phyloP scores from a whole-genome alignment of 2,329 filamentous ascomycete genomes.

The Elsinoe australis region DNA sequence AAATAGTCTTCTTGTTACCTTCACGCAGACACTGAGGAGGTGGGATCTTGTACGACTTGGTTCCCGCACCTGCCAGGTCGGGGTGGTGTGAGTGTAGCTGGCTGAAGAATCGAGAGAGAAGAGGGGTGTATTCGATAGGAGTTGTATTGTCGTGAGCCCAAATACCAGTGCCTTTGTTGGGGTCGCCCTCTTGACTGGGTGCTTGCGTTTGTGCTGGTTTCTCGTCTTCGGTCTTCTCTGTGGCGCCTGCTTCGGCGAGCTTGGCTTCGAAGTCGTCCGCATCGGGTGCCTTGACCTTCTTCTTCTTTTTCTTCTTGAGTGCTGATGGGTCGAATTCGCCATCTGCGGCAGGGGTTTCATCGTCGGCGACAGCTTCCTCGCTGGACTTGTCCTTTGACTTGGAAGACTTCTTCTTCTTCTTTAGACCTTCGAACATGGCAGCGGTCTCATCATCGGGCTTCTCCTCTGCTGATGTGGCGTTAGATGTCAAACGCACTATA shows the following conservation, averaged over 20 bases:
- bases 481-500: constrained; percentile 20
- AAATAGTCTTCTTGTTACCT: constrained; percentile 99
- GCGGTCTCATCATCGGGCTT: constrained; percentile 38
- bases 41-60: constrained; percentile 97
- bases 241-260: constrained; percentile 52
- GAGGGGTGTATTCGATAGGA: constrained; percentile 72
- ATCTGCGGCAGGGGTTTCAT: constrained; percentile 46
- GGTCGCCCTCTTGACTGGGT: constrained; percentile 59
- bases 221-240: constrained; percentile 50
- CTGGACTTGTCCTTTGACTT: constrained; percentile 52
- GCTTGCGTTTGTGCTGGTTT: constrained; percentile 29
- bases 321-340: constrained; percentile 56
- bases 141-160: constrained; percentile 76
- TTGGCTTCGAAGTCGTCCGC: constrained; percentile 60
- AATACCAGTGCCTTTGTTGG: constrained; percentile 81
- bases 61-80: constrained; percentile 67
- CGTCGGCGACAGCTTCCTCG: constrained; percentile 33
- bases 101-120: constrained; percentile 88
- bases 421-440: constrained; percentile 56
- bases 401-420: constrained; percentile 64
- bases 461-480: constrained; percentile 36
- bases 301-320: constrained; percentile 84
- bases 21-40: constrained; percentile 97
- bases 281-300: constrained; percentile 52
- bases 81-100: constrained; percentile 94